phyloP scores from a whole-genome alignment of 2,329 filamentous ascomycete genomes.

The Nannizzia gypsea region DNA sequence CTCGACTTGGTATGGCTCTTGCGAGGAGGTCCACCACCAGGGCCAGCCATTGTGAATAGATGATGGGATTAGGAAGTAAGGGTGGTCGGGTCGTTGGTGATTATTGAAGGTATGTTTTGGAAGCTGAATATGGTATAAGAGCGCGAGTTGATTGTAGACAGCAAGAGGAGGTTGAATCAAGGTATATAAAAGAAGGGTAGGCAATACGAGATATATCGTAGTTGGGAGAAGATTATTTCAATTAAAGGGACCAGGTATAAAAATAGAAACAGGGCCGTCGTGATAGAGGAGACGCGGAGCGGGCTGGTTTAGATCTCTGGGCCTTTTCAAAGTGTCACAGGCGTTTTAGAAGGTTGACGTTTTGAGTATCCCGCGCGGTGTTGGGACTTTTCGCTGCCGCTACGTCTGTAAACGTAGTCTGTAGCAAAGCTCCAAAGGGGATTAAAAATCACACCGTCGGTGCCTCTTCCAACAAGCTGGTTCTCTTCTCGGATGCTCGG shows the following conservation, averaged over 20 bases:
- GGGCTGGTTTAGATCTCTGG: not conserved
- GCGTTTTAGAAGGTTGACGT: not conserved
- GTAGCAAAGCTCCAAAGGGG: not conserved
- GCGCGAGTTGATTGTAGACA: not conserved
- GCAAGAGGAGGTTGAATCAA: not conserved
- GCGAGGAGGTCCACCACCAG: constrained; percentile 81
- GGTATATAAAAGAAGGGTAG: not conserved
- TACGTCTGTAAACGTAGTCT: not conserved
- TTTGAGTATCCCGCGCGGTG: not conserved
- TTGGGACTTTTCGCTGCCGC: not conserved
- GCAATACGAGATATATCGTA: not conserved
- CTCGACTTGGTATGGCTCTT: constrained; percentile 96
- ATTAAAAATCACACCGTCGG: not conserved
- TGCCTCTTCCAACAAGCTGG: not conserved
- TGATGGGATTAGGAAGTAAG: not conserved
- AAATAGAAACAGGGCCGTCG: constrained; percentile 1
- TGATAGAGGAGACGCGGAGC: not conserved
- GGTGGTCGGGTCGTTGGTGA: not conserved
- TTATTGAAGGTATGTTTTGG: not conserved
- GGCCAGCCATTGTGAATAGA: constrained; percentile 60
- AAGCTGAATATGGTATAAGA: not conserved
- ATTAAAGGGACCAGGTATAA: not conserved
- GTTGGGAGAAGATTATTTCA: not conserved
- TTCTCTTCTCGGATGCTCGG: not conserved
- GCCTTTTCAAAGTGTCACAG: not conserved